Percentiles rank a stretch among this genome's conserved stretches.
Conservation (phyloP, 2,329 filamentous ascomycete species). For the Cladosporium sp. region DNA sequence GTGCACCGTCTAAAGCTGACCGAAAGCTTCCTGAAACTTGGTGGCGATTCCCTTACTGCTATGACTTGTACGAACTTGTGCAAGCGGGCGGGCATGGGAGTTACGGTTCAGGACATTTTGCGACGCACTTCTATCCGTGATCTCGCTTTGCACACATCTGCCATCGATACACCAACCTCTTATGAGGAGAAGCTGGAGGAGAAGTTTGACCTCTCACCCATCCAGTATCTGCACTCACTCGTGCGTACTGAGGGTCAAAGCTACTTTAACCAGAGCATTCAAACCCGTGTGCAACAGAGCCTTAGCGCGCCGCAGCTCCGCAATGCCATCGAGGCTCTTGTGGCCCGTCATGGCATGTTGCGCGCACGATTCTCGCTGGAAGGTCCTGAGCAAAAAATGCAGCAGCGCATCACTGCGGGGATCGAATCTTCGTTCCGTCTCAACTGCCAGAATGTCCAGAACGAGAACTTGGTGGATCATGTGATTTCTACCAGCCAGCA, state of each 20-base stretch:
- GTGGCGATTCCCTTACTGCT: constrained; percentile 49
- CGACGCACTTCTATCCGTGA: constrained; percentile 26
- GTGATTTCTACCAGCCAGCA: constrained; percentile 25
- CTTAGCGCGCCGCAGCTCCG: background rate
- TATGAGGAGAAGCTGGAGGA: constrained; percentile 5
- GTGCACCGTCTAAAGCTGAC: constrained; percentile 7
- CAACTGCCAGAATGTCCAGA: constrained; percentile 8
- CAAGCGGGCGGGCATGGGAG: constrained; percentile 32
- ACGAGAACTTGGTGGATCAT: constrained; percentile 29
- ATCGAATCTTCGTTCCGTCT: constrained; percentile 25
- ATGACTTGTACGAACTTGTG: constrained; percentile 47
- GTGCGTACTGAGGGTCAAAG: constrained; percentile 15
- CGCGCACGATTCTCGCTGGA: constrained; percentile 37
- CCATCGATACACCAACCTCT: constrained; percentile 1
- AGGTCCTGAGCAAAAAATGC: constrained; percentile 35
- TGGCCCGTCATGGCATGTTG: constrained; percentile 43
- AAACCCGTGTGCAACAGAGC: background rate
- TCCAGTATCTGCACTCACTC: constrained; percentile 17
- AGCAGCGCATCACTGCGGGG: constrained; percentile 33
- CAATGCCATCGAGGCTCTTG: constrained; percentile 31
- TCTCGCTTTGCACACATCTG: constrained; percentile 16
- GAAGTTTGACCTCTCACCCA: constrained; percentile 15
- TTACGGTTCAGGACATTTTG: constrained; percentile 45
- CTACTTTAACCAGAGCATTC: constrained; percentile 21
- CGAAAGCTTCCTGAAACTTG: constrained; percentile 49